Conservation (phyloP, 2,329 filamentous ascomycete species). For the Aspergillus sp. region DNA sequence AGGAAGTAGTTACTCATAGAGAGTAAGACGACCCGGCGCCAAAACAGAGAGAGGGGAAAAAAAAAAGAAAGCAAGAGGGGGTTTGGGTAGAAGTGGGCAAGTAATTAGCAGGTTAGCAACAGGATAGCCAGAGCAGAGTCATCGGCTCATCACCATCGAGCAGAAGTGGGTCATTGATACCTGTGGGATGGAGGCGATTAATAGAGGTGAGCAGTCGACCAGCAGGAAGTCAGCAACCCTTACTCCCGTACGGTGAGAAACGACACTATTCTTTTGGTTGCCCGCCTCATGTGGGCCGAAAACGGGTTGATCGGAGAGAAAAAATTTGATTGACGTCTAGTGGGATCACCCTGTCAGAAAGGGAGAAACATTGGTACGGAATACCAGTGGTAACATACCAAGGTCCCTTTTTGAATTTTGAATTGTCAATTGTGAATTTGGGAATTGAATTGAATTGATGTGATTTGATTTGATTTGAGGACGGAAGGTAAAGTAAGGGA, state of each 20-base stretch:
- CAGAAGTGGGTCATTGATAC: conserved; percentile 14
- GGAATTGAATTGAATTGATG: too few species aligned
- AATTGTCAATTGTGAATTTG: too few species aligned
- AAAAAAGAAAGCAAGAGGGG: background rate
- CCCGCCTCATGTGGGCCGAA: conserved; percentile 17
- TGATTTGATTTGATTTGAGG: too few species aligned
- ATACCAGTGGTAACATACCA: background rate
- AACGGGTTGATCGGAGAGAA: conserved; percentile 19
- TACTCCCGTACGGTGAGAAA: conserved; percentile 13
- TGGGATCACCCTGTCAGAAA: conserved; percentile 12
- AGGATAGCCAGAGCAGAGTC: background rate
- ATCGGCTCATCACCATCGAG: background rate
- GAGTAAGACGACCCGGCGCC: background rate
- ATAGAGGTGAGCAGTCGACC: conserved; percentile 20
- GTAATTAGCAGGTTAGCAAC: background rate
- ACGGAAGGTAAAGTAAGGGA: background rate
- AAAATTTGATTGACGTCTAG: conserved; percentile 18
- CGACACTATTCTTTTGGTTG: conserved; percentile 14
- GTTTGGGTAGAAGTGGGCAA: background rate
- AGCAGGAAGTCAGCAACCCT: conserved; percentile 1
- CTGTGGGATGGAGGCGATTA: conserved; percentile 4
- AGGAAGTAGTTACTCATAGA: background rate
- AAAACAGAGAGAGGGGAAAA: background rate
- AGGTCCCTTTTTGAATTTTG: background rate
- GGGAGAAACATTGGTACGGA: conserved; percentile 4